Evolutionary conservation across 2,329 filamentous ascomycete species (phyloP).

Genomic region (Stachybotrys chlorohalonatus): DNA sequence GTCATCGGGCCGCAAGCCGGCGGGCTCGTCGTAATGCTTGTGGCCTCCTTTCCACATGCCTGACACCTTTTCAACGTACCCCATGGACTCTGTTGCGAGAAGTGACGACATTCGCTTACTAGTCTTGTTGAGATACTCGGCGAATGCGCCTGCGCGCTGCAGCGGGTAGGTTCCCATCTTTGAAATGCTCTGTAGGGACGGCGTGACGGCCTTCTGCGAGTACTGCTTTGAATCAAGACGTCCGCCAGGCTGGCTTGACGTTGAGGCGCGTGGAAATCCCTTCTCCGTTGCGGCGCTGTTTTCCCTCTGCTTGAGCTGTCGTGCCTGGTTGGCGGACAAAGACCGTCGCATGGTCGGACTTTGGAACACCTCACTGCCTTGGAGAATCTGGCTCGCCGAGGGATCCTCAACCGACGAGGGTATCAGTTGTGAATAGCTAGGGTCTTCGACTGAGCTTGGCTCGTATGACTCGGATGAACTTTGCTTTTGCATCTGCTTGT

Average conservation of each 20-base stretch:
- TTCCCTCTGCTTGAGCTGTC: conserved; percentile 3
- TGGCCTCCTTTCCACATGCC: conserved; percentile 93
- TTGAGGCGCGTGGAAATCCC: not conserved
- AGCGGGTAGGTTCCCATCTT: conserved; percentile 67
- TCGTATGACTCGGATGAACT: conserved; percentile 68
- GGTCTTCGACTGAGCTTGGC: conserved; percentile 62
- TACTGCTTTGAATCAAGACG: conserved; percentile 6
- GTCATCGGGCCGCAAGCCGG: conserved; percentile 42
- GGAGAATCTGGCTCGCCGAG: conserved; percentile 85
- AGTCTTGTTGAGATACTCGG: conserved; percentile 70
- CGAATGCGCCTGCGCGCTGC: conserved; percentile 73
- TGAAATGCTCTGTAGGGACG: conserved; percentile 42
- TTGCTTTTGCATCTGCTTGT: conserved; percentile 40
- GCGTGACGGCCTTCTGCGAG: conserved; percentile 17
- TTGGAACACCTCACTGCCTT: conserved; percentile 80
- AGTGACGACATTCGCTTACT: conserved; percentile 75
- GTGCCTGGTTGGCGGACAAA: conserved; percentile 25
- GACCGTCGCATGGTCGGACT: conserved; percentile 59
- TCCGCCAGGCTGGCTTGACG: conserved; percentile 1
- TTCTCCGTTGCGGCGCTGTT: not conserved
- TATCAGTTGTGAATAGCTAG: conserved; percentile 61
- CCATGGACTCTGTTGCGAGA: conserved; percentile 85
- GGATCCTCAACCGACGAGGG: conserved; percentile 66
- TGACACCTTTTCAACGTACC: conserved; percentile 92
- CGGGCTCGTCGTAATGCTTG: conserved; percentile 70